A percentile compares a stretch with the other conserved stretches of the same genome.
phyloP scores from a whole-genome alignment of 2,329 filamentous ascomycete genomes.

The Thermothelomyces thermophilus region DNA sequence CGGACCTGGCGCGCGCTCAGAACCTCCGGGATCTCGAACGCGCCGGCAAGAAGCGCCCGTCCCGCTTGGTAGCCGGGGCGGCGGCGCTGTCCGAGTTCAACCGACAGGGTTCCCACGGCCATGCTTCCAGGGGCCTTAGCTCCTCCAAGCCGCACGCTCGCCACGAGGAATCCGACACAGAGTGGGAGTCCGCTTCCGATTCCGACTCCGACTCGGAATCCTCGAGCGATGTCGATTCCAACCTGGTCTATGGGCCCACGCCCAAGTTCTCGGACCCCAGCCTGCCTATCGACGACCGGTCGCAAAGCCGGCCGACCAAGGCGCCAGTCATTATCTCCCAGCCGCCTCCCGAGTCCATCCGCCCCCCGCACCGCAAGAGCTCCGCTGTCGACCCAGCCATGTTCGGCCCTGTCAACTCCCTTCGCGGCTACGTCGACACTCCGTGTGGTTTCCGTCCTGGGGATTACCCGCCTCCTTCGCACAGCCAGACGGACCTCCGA shows the following conservation, averaged over 20 bases:
- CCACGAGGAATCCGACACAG: slow-evolving; percentile 42
- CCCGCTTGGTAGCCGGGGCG: slow-evolving; percentile 35
- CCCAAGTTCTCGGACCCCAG: slow-evolving; percentile 24
- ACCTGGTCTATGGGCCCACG: slow-evolving; percentile 38
- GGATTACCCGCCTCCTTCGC: slow-evolving; percentile 24
- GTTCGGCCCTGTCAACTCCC: slow-evolving; percentile 56
- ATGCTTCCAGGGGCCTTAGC: slow-evolving; percentile 20
- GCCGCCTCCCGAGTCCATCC: slow-evolving; percentile 27
- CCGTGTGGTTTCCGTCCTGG: slow-evolving; percentile 47
- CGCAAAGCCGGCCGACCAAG: slow-evolving; percentile 32
- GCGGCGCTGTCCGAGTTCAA: slow-evolving; percentile 37
- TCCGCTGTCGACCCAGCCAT: slow-evolving; percentile 51
- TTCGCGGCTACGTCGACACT: slow-evolving; percentile 48
- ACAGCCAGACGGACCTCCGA: slow-evolving; percentile 20
- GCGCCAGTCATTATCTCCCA: slow-evolving; percentile 26
- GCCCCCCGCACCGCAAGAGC: slow-evolving; percentile 33
- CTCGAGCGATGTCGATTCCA: slow-evolving; percentile 33
- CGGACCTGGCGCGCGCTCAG: slow-evolving; percentile 45
- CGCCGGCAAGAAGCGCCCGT: slow-evolving; percentile 34
- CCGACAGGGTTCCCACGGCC: slow-evolving; percentile 33
- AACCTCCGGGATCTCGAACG: slow-evolving; percentile 44
- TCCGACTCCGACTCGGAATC: slow-evolving; percentile 34
- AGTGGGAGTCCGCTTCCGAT: slow-evolving; percentile 49
- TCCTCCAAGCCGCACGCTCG: slow-evolving; percentile 32
- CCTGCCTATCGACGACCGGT: slow-evolving; percentile 28